phyloP scores from a whole-genome alignment of 495 filamentous ascomycete species.

The Penicillium turbatum region DNA sequence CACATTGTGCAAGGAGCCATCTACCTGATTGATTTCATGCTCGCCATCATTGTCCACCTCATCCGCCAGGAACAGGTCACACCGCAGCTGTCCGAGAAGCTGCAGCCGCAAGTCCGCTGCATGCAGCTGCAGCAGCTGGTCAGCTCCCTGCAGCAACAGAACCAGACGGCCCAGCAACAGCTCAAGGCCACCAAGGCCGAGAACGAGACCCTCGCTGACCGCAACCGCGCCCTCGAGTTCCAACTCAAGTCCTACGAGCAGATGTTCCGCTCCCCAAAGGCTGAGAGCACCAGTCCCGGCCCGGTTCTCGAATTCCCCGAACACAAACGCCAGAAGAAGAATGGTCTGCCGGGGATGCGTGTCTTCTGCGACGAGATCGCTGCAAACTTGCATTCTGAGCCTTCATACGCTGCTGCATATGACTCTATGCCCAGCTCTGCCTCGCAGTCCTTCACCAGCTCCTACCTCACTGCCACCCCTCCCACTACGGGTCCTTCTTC shows the following conservation, averaged over 20 bases:
- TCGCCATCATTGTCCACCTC: conserved; percentile 38
- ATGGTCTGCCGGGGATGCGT: conserved; percentile 36
- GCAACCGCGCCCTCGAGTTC: conserved; percentile 38
- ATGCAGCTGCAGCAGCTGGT: conserved; percentile 42
- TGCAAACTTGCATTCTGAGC: conserved; percentile 21
- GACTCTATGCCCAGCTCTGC: conserved; percentile 27
- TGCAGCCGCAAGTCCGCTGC: conserved; percentile 42
- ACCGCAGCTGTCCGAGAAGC: conserved; percentile 40
- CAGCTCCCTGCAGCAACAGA: conserved; percentile 38
- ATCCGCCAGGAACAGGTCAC: conserved; percentile 40
- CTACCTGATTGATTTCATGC: conserved; percentile 43
- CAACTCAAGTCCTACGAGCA: conserved; percentile 43
- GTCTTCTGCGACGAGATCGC: conserved; percentile 41
- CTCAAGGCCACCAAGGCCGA: conserved; percentile 38
- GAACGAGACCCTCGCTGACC: conserved; percentile 36
- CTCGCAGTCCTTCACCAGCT: conserved; percentile 30
- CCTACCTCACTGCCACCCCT: conserved; percentile 34
- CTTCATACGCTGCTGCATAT: conserved; percentile 13
- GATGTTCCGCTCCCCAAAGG: conserved; percentile 41
- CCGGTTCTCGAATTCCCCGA: conserved; percentile 30
- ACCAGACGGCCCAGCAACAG: conserved; percentile 37
- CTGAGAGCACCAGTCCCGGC: conserved; percentile 30
- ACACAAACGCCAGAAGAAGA: conserved; percentile 31
- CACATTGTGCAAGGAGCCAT: conserved; percentile 46
- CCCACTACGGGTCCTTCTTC: conserved; percentile 40